Evolutionary conservation across 192 early-diverging fungal genomes (phyloP).

Genomic region (Entomortierella parvispora): DNA sequence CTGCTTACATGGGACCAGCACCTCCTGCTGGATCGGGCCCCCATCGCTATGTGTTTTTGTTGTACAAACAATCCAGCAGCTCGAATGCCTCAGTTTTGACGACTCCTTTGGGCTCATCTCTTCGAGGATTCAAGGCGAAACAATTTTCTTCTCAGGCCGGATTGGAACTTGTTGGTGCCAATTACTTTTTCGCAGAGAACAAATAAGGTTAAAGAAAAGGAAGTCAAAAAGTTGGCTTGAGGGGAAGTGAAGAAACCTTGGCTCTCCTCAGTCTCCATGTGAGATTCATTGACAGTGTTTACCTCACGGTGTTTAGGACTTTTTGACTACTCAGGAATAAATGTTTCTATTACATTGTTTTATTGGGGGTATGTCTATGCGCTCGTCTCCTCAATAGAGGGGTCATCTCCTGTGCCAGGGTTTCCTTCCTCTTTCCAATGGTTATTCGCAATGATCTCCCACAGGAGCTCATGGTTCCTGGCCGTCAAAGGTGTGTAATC

Average conservation of each 20-base stretch:
- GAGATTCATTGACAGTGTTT: too few relatives aligned
- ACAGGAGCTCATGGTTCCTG: constrained; percentile 28
- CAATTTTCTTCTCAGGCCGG: constrained; percentile 53
- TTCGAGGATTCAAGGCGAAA: constrained; percentile 43
- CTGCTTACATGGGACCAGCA: constrained; percentile 60
- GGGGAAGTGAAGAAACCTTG: too few relatives aligned
- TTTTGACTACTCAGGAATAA: too few relatives aligned
- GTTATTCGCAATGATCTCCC: constrained; percentile 45
- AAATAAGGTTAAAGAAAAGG: too few relatives aligned
- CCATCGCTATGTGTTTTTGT: constrained; percentile 69
- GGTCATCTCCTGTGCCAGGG: constrained; percentile 9
- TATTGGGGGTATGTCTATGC: too few relatives aligned
- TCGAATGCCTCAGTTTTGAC: constrained; percentile 28
- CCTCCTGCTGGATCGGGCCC: constrained; percentile 61
- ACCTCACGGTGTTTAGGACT: too few relatives aligned
- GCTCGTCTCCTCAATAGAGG: constrained; percentile 18
- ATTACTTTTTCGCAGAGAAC: constrained; percentile 59
- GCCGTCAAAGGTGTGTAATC: constrained; percentile 33
- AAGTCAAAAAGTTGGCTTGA: too few relatives aligned
- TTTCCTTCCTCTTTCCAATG: constrained; percentile 21
- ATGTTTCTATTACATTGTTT: too few relatives aligned
- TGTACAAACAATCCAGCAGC: constrained; percentile 60
- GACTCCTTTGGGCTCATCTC: constrained; percentile 14
- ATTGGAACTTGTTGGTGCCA: constrained; percentile 58
- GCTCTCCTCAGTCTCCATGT: too few relatives aligned